phyloP scores from a whole-genome alignment of 345 rosid species.

The Bruguiera parviflora region DNA sequence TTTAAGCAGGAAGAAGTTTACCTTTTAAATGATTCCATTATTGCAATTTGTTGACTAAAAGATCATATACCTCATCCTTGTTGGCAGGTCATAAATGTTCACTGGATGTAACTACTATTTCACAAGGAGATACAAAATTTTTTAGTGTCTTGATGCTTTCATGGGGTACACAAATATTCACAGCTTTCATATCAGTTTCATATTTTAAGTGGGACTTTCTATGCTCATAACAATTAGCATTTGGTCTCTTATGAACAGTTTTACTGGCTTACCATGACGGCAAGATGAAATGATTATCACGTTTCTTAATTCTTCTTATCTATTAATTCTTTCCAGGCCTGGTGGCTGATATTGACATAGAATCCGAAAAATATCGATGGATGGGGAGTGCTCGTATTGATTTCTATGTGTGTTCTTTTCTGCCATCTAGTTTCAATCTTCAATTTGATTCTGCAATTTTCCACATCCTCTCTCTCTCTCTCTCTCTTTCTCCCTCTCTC shows the following conservation, averaged over 20 bases:
- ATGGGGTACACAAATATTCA: slow-evolving; percentile 56
- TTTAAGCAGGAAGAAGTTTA: slow-evolving; percentile 3
- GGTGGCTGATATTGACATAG: slow-evolving; percentile 94
- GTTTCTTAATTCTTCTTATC: too few species aligned
- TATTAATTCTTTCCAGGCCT: slow-evolving; percentile 51
- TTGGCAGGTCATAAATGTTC: slow-evolving; percentile 61
- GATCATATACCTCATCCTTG: slow-evolving; percentile 12
- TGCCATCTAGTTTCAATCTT: neutral
- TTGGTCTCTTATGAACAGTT: too few species aligned
- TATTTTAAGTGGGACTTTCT: neutral
- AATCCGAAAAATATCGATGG: slow-evolving; percentile 92
- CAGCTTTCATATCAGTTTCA: neutral
- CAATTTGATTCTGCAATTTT: slow-evolving; percentile 4
- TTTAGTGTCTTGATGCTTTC: slow-evolving; percentile 92
- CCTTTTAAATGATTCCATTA: neutral
- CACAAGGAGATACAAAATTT: slow-evolving; percentile 64
- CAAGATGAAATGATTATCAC: too few species aligned
- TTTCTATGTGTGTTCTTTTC: slow-evolving; percentile 58
- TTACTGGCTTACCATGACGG: too few species aligned
- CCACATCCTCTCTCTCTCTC: neutral
- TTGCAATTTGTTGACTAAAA: slow-evolving; percentile 2
- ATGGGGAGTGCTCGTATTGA: slow-evolving; percentile 89
- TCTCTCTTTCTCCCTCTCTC: too few species aligned
- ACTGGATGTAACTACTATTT: slow-evolving; percentile 79
- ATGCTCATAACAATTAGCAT: neutral